These are phyloP conservation scores for Candida lessepsii DNA, from an alignment of 805 yeast species.

Conservation along the genomic window DNA sequence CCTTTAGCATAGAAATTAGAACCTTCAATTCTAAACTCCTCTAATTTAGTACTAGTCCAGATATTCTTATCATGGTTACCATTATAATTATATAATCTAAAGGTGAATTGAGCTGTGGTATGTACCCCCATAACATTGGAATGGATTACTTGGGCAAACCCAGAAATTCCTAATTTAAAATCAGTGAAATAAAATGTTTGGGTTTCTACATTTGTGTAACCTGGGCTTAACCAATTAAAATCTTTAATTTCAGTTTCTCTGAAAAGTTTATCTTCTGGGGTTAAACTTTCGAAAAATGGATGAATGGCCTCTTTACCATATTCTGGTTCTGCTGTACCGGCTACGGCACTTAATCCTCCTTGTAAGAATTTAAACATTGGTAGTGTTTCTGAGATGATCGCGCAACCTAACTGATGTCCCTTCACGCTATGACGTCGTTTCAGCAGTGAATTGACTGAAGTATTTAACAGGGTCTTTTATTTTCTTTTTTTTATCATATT, in stretches of 20 bases:
- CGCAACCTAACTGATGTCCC: too few relatives aligned
- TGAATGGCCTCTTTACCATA: constrained; percentile 92
- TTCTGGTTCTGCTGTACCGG: constrained; percentile 97
- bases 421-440: too few relatives aligned
- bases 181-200: constrained; percentile 85
- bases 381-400: neutral
- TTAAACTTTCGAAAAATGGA: constrained; percentile 65
- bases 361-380: constrained; percentile 78
- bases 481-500: too few relatives aligned
- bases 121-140: constrained; percentile 87
- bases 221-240: constrained; percentile 71
- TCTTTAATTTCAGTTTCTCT: constrained; percentile 63
- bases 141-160: constrained; percentile 93
- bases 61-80: constrained; percentile 47
- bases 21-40: constrained; percentile 71
- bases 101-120: constrained; percentile 91
- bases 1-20: constrained; percentile 77
- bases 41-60: constrained; percentile 92
- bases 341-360: constrained; percentile 86
- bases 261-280: constrained; percentile 42
- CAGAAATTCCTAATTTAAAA: constrained; percentile 59
- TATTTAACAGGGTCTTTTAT: too few relatives aligned
- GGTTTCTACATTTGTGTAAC: constrained; percentile 90
- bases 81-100: constrained; percentile 63
- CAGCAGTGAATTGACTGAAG: too few relatives aligned